Evolutionary conservation across 139 green algal genomes (phyloP), one percentile per base, ranked within the genome.

Genomic region (Edaphochlamys debaryana): DNA sequence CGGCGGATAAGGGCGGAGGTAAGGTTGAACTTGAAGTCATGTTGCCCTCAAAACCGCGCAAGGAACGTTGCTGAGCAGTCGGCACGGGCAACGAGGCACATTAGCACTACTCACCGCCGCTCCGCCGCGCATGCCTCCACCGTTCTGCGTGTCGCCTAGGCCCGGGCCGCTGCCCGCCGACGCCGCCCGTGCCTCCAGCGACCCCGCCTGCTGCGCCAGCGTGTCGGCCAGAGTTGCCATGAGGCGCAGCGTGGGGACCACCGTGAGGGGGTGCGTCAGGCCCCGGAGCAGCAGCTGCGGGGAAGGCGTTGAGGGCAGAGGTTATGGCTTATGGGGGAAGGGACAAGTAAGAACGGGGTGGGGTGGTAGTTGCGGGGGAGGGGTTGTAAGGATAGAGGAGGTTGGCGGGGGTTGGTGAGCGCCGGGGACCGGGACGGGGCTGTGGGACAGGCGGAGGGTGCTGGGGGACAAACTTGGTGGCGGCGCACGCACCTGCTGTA

Each of bases 201-300:
- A 66, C 29, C 45, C 45, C 25, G 82, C 60, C 17, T 79, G 80
- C 2, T 64, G 48, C 13, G 78, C 82, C 64, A 93, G 69, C 34
- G 73, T 90, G 64, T 79, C 67, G 15, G 80, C 86, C 37, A 92
- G 60, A n/a, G 45, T n/a, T 6, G 82, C 56, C 27, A 94, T 42
- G n/a, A 91, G 86, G 71, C 91, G 79, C 5, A 96, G 64, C 0
- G 92, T 91, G 36, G 87, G 64, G n/a, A 82, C 50, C 79, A 94
- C 87, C 3, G 91, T 96, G 13, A 95, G 84, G 0, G 78, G 74
- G 62, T 93, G 91, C 50, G 93, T 91, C 30, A 98, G 85, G 13
- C 95, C 95, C 75, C 96, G 97, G 30, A 98, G 86, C 17, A 98
- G 87, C 62, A 98, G 84, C 86, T 98, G 94, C 86, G 95, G 94